Percentiles rank a stretch among this genome's conserved stretches.
Conservation (phyloP, 1,284 basidiomycete genomes). For the Veloboletus limbatus region DNA sequence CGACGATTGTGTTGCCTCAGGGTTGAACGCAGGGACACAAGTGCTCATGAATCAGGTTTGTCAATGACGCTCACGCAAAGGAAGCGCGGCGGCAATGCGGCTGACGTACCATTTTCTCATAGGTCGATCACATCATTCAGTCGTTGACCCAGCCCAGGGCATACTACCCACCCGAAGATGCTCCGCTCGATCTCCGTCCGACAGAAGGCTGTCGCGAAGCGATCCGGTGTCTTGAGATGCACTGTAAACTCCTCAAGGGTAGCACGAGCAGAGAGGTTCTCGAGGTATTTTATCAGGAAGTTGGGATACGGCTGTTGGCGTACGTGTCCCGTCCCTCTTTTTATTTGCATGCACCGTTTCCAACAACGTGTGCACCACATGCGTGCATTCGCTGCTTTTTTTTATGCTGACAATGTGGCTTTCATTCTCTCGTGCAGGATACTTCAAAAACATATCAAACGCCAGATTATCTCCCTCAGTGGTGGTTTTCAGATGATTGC, state of each 20-base stretch:
- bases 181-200: conserved; percentile 73
- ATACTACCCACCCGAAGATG: conserved; percentile 85
- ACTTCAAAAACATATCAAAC: conserved; percentile 93
- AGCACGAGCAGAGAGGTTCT: conserved; percentile 95
- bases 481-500: conserved; percentile 97
- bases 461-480: conserved; percentile 90
- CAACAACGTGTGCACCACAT: neutral
- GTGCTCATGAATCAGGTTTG: conserved; percentile 90
- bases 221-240: conserved; percentile 82
- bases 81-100: conserved; percentile 8
- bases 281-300: conserved; percentile 97
- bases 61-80: neutral
- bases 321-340: conserved; percentile 36
- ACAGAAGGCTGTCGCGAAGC: conserved; percentile 86
- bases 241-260: conserved; percentile 87
- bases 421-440: conserved; percentile 52
- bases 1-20: conserved; percentile 91
- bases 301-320: conserved; percentile 90
- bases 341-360: neutral
- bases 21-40: conserved; percentile 93
- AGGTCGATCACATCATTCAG: conserved; percentile 92
- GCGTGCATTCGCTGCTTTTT: no score
- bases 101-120: neutral
- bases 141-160: conserved; percentile 82
- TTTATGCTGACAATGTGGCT: neutral